Percentiles rank a stretch among this genome's conserved stretches.
phyloP scores from a whole-genome alignment of 306 rosid genomes.

The Lablab purpureus region DNA sequence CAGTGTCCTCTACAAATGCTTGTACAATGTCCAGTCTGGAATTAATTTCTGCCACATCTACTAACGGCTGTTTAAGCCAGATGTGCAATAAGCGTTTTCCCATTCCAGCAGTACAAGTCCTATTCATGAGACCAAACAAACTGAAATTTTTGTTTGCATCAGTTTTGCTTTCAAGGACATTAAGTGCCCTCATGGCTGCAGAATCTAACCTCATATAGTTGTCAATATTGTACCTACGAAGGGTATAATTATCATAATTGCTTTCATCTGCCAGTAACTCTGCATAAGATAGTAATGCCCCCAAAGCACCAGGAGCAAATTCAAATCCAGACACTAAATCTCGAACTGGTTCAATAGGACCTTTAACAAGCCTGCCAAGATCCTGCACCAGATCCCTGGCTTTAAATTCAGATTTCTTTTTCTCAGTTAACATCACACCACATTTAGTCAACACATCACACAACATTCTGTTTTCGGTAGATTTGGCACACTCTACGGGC shows the following conservation, averaged over 20 bases:
- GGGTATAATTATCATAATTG: conserved; percentile 82
- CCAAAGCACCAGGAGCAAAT: conserved; percentile 87
- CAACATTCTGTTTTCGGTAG: conserved; percentile 66
- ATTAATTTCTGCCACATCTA: conserved; percentile 81
- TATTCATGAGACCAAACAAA: conserved; percentile 93
- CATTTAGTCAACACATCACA: conserved; percentile 79
- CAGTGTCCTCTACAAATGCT: conserved; percentile 90
- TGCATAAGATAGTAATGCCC: conserved; percentile 85
- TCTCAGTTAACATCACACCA: conserved; percentile 90
- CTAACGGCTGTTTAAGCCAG: conserved; percentile 97
- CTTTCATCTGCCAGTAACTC: conserved; percentile 92
- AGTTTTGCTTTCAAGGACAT: conserved; percentile 87
- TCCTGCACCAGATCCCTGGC: conserved; percentile 89
- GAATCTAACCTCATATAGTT: conserved; percentile 92
- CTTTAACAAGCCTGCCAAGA: conserved; percentile 92
- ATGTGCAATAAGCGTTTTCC: conserved; percentile 88
- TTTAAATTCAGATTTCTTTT: conserved; percentile 88
- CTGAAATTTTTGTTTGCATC: conserved; percentile 98
- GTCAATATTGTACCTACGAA: conserved; percentile 81
- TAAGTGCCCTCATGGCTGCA: conserved; percentile 94
- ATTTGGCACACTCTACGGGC: conserved; percentile 70
- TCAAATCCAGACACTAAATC: conserved; percentile 92
- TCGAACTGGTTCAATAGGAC: conserved; percentile 87
- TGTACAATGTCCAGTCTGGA: conserved; percentile 88
- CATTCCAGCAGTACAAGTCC: conserved; percentile 99